Conservation (phyloP, 2,329 filamentous ascomycete species). For the Raffaelea deltoideospora region DNA sequence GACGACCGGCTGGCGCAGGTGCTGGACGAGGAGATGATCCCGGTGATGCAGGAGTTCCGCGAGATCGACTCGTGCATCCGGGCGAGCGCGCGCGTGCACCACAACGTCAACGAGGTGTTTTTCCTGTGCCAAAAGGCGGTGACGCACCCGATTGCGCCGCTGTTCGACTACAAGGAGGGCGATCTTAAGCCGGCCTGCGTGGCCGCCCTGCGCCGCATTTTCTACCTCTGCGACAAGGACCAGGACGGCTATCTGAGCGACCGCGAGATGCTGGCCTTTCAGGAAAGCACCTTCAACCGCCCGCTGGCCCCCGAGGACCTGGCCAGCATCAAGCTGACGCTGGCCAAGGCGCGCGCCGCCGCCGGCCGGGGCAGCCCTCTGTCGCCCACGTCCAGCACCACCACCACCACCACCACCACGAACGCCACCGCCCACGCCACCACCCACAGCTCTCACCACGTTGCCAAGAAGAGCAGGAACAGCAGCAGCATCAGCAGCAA, state of each 20-base stretch:
- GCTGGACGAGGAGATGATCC: slow-evolving; percentile 92
- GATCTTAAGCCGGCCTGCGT: slow-evolving; percentile 79
- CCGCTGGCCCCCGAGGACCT: slow-evolving; percentile 67
- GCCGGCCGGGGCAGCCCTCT: slow-evolving; percentile 44
- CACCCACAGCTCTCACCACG: slow-evolving; percentile 13
- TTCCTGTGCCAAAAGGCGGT: slow-evolving; percentile 97
- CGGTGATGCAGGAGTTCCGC: slow-evolving; percentile 96
- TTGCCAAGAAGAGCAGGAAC: background rate
- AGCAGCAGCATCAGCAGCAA: background rate
- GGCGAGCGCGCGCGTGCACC: slow-evolving; percentile 79
- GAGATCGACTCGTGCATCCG: slow-evolving; percentile 97
- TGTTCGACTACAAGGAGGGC: slow-evolving; percentile 91
- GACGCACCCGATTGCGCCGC: slow-evolving; percentile 86
- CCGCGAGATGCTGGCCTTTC: slow-evolving; percentile 79
- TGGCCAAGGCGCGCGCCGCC: slow-evolving; percentile 52
- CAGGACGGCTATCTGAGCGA: slow-evolving; percentile 87
- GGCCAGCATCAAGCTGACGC: slow-evolving; percentile 78
- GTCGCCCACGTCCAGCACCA: no score
- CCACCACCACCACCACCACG: slow-evolving; percentile 62
- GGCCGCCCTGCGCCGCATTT: slow-evolving; percentile 74
- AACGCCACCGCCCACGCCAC: slow-evolving; percentile 46
- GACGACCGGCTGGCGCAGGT: slow-evolving; percentile 63
- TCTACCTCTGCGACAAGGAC: slow-evolving; percentile 92
- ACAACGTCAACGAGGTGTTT: slow-evolving; percentile 92
- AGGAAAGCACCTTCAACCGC: slow-evolving; percentile 84